phyloP scores from a whole-genome alignment of 805 yeast genomes.

The Saturnispora hagleri region DNA sequence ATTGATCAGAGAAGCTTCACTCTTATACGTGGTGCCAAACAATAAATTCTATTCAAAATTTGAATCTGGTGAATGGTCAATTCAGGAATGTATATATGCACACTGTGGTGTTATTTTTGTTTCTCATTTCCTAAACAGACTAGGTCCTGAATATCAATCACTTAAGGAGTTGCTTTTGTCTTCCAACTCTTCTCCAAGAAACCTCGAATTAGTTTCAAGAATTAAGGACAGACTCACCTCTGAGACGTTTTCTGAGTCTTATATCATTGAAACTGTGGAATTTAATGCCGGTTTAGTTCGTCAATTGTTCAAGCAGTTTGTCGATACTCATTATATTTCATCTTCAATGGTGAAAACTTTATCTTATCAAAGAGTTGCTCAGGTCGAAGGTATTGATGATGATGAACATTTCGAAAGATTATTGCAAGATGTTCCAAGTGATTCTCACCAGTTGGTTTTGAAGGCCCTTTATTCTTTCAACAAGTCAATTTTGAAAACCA shows the following conservation, averaged over 20 bases:
- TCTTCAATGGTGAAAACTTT: constrained; percentile 65
- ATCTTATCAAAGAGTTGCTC: constrained; percentile 78
- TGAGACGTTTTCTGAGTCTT: constrained; percentile 85
- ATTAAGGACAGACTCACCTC: constrained; percentile 85
- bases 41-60: constrained; percentile 70
- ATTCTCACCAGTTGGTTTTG: constrained; percentile 68
- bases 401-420: constrained; percentile 67
- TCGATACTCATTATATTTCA: constrained; percentile 78
- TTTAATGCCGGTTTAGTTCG: constrained; percentile 63
- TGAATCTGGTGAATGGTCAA: constrained; percentile 66
- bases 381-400: constrained; percentile 61
- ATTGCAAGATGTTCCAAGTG: constrained; percentile 68
- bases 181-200: constrained; percentile 44
- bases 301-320: constrained; percentile 83
- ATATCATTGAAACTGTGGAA: constrained; percentile 68
- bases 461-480: constrained; percentile 72
- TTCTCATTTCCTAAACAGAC: constrained; percentile 86
- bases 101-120: constrained; percentile 90
- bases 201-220: constrained; percentile 66
- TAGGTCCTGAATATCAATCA: constrained; percentile 81
- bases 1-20: constrained; percentile 87
- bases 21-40: constrained; percentile 84
- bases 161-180: constrained; percentile 49
- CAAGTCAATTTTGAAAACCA: constrained; percentile 81
- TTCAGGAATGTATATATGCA: constrained; percentile 91